Base-by-base conservation (phyloP, 805 yeast species). In the Teunomyces funiuensis region DNA sequence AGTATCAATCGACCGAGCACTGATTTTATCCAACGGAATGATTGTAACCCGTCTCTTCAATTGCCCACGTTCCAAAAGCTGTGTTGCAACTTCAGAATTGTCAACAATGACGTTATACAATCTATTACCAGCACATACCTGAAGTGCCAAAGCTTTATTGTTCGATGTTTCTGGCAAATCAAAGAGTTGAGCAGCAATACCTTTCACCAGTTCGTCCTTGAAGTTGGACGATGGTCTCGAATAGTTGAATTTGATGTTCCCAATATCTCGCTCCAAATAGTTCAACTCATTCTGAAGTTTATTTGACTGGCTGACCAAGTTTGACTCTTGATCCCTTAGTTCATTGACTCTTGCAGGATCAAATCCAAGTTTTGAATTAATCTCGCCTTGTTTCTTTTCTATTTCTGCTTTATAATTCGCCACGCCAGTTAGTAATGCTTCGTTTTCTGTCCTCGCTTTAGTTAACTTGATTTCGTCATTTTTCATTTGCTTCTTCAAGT, bases 111-210 rank as follows among this genome's bases (percentile, higher is more conserved):
- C 86, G 54, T 90, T 89, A 60, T 80, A 95, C 22, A 95, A 63
- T 51, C 90, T 73, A 4, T 91, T 95, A 36, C 99, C 99, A 2
- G 97, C 99, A 58, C 95, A 84, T 2, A 88, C 84, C 62, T 93
- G 97, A 26, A 93, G 68, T 1, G 99, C 99, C 18, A 83, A 72
- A 0, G 95, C 83, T 40, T 82, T 80, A 18, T 77, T 76, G 41
- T 65, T 58, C 37, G 83, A 78, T 0, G 70, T 58, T 33, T 82
- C 80, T 13, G 76, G 75, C 15, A 93, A 58, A 1, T 73, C 63
- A 57, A 95, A 88, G 37, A 93, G 66, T 55, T 86, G 93, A 2
- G 96, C 96, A 10, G 91, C 95, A 13, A 89, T 78, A 33, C 99
- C 99, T 55, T 82, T 83, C 3, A 93, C 95, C 0, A 83, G 71